Conservation (phyloP, 495 filamentous ascomycete genomes). For the Aspergillus mulundensis region DNA sequence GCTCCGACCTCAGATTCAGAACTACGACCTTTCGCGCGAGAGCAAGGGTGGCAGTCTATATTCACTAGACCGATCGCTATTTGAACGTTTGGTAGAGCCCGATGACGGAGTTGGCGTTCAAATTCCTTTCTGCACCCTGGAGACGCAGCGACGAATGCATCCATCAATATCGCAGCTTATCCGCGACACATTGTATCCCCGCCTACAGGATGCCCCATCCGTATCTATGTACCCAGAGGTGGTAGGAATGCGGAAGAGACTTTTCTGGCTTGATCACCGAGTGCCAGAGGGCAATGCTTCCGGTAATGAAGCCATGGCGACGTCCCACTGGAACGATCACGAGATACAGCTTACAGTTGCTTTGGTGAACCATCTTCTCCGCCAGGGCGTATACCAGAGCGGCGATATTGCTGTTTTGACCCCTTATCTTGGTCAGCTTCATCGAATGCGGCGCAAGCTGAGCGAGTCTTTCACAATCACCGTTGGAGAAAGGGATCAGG, state of each 20-base stretch:
- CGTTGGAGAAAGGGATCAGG: conserved; percentile 63
- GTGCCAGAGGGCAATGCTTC: conserved; percentile 48
- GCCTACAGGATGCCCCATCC: conserved; percentile 52
- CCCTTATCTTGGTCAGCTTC: conserved; percentile 71
- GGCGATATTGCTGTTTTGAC: conserved; percentile 77
- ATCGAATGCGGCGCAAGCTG: conserved; percentile 52
- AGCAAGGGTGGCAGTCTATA: conserved; percentile 52
- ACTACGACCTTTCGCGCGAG: conserved; percentile 59
- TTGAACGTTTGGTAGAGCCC: conserved; percentile 59
- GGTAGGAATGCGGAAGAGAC: conserved; percentile 56
- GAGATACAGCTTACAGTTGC: conserved; percentile 65
- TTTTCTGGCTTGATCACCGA: conserved; percentile 75
- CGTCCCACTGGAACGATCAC: conserved; percentile 61
- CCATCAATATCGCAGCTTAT: conserved; percentile 61
- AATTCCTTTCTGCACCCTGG: too few species aligned
- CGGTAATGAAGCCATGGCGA: conserved; percentile 39
- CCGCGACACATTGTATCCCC: conserved; percentile 60
- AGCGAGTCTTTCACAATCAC: conserved; percentile 53
- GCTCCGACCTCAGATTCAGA: conserved; percentile 64
- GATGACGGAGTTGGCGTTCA: conserved; percentile 12
- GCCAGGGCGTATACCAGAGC: conserved; percentile 59
- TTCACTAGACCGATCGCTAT: conserved; percentile 61
- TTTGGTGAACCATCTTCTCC: conserved; percentile 68
- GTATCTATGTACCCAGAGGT: conserved; percentile 57
- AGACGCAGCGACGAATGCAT: conserved; percentile 75